phyloP scores from a whole-genome alignment of 2,329 filamentous ascomycete genomes.

The Hypoxylon sp. region DNA sequence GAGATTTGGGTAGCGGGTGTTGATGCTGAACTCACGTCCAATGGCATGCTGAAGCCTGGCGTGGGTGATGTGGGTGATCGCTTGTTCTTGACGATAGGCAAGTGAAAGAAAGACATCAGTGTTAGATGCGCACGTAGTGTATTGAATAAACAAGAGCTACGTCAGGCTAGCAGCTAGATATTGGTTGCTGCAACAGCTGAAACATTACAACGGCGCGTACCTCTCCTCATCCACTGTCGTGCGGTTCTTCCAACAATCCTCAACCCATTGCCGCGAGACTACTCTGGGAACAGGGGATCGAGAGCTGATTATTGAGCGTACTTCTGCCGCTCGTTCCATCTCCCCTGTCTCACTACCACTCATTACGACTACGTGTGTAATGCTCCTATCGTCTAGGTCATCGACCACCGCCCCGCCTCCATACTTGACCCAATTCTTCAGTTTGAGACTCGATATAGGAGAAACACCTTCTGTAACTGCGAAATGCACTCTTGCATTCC shows the following conservation, averaged over 20 bases:
- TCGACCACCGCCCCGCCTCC: slow-evolving; percentile 73
- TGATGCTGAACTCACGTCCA: slow-evolving; percentile 79
- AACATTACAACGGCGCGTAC: slow-evolving; percentile 55
- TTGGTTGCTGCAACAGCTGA: slow-evolving; percentile 5
- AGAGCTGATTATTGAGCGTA: slow-evolving; percentile 63
- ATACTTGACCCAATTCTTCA: slow-evolving; percentile 75
- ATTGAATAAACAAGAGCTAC: slow-evolving; percentile 21
- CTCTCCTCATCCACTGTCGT: slow-evolving; percentile 86
- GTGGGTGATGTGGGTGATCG: slow-evolving; percentile 92
- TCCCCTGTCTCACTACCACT: slow-evolving; percentile 56
- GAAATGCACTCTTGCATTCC: slow-evolving; percentile 62
- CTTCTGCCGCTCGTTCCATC: slow-evolving; percentile 59
- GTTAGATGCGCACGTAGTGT: slow-evolving; percentile 17
- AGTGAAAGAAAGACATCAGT: slow-evolving; percentile 62
- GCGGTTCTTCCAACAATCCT: slow-evolving; percentile 82
- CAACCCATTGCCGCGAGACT: slow-evolving; percentile 80
- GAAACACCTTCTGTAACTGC: slow-evolving; percentile 51
- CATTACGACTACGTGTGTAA: slow-evolving; percentile 82
- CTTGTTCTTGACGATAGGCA: slow-evolving; percentile 89
- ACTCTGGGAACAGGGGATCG: slow-evolving; percentile 73
- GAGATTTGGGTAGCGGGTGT: slow-evolving; percentile 88
- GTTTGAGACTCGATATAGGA: slow-evolving; percentile 58
- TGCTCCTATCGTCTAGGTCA: slow-evolving; percentile 63
- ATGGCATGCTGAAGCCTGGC: slow-evolving; percentile 91
- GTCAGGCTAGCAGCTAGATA: slow-evolving; percentile 6